Base-by-base conservation (phyloP, 73 alveolate genomes). In the Effrenium voratum region DNA sequence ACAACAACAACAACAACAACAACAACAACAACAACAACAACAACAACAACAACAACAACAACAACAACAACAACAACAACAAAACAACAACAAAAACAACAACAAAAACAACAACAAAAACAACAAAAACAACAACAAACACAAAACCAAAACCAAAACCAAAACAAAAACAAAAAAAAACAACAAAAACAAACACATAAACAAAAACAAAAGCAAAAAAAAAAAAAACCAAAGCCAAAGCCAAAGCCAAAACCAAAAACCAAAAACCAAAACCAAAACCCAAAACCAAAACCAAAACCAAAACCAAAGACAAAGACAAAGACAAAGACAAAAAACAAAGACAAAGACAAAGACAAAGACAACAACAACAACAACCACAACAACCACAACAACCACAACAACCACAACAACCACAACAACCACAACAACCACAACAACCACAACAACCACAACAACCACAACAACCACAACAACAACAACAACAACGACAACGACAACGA, bases 1-100 rank as follows among this genome's bases (percentile, higher is more conserved):
- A 70, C 82, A 34, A 70, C 82, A 34, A 70, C 82, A 34, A 70
- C 82, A 34, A 70, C 82, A 34, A 70, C 82, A 34, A 70, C 82
- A 70, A 70, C 82, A 34, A 70, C 82, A 70, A 70, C 82, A 34
- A 70, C 82, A 70, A 70, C 82, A 34, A 70, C 82, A 70, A 70
- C 82, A 34, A 70, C 82, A 70, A 70, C 82, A 70, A 70, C 82
- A 70, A 70, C 82, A 70, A 55, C 70, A 55, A 55, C 70, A 55
- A 55, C 70, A 55, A 55, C 70, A 55, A 55, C 70, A 55, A 55
- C 70, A 55, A 70, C 82, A 70, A 70, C 82, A 70, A 70, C 82
- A 70, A 34, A 41, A 66, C 32, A 41, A 66, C 32, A 41, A 66
- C 32, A 38, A 63, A 19, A 38, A 63, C 28, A 38, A 63, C 28